Base-by-base conservation (phyloP, 768 basidiomycete genomes). In the Tricholoma terreum region DNA sequence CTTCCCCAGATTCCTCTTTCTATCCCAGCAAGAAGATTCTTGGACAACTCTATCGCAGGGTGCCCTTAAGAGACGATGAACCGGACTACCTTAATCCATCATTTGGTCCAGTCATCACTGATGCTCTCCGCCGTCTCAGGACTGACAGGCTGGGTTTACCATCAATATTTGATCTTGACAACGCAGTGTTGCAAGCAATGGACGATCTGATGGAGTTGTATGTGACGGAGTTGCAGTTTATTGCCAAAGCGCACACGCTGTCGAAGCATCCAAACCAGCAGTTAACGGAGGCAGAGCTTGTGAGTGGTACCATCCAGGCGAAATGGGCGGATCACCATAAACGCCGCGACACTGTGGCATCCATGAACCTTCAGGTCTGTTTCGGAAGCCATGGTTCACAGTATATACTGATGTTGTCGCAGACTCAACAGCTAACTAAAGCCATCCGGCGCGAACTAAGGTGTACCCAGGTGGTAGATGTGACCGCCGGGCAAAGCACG, bases 311-410 rank as follows among this genome's bases (percentile, higher is more conserved):
- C 19, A 79, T 78, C 22, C 74, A 77, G 64, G 76, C 74, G 10
- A 73, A 70, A 51, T 78, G 77, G 71, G 58, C 67, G 6, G 77
- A 78, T 62, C 78, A 75, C 58, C 71, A 73, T 30, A 74, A 72
- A 55, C 60, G 78, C 42, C 62, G 71, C 40, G 77, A 77, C 46
- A 73, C 74, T 1, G 71, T 75, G 4, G 45, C 64, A 14, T 71
- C 77, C 19, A 79, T 78, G 77, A 78, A 78, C 56, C 30, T 79
- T 21, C 76, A 78, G 74, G 77, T 75, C 54, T 33, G 71, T 62
- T 48, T 61, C 10, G 6, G 15, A 10, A 6, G 4, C 2, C 2
- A 27, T 46, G 60, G 6, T 49, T 42, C 34, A 52, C 57, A 61
- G 22, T 50, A 61, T 45, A 21, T 59, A 36, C 55, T 63, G 19